A percentile compares a stretch with the other conserved stretches of the same genome.
phyloP scores from a whole-genome alignment of 2,329 filamentous ascomycete genomes.

The Epichloe scottii region DNA sequence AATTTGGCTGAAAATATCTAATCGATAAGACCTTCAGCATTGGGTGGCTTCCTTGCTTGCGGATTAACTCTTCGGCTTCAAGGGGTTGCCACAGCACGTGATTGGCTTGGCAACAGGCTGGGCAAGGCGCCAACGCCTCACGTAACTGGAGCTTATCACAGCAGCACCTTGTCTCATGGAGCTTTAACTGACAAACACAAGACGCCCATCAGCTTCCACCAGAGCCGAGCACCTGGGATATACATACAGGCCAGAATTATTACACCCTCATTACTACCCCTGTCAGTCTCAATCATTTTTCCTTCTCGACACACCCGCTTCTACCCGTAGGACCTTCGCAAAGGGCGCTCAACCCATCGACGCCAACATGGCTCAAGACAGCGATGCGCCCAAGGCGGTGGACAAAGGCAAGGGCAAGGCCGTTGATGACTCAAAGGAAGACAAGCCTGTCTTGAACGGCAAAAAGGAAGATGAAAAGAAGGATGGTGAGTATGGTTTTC shows the following conservation, averaged over 20 bases:
- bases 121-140: slow-evolving; percentile 31
- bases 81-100: slow-evolving; percentile 15
- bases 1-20: slow-evolving; percentile 19
- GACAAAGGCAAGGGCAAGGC: slow-evolving; percentile 98
- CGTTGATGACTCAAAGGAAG: slow-evolving; percentile 56
- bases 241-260: neutral
- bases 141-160: slow-evolving; percentile 30
- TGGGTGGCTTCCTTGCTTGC: neutral
- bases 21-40: slow-evolving; percentile 14
- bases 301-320: neutral
- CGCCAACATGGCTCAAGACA: slow-evolving; percentile 80
- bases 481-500: slow-evolving; percentile 27
- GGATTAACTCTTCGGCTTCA: slow-evolving; percentile 7
- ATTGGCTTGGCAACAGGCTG: slow-evolving; percentile 15
- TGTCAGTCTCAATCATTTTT: slow-evolving; percentile 4
- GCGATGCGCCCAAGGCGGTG: slow-evolving; percentile 67
- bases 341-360: slow-evolving; percentile 17
- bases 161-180: slow-evolving; percentile 9
- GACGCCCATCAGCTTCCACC: slow-evolving; percentile 11
- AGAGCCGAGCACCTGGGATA: neutral
- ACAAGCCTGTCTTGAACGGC: slow-evolving; percentile 56
- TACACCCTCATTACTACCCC: neutral
- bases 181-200: slow-evolving; percentile 23
- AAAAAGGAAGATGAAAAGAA: slow-evolving; percentile 64
- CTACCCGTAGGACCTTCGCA: slow-evolving; percentile 12